A percentile compares a stretch with the other conserved stretches of the same genome.
These are phyloP conservation scores for cucumber (Cucumis sativus) DNA, from an alignment of 306 rosid species.

Conservation along the genomic window Cucumber_9930_V3 NC_026656.2:2273001-2273500, in stretches of 20 bases:
- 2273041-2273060: too few relatives aligned
- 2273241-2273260: not conserved
- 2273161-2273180: too few relatives aligned
- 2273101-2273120: too few relatives aligned
- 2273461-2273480: constrained; percentile 70
- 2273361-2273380: not conserved
- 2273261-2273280: not conserved
- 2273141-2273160: too few relatives aligned
- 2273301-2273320: not conserved
- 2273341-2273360: not conserved
- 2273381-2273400: constrained; percentile 50
- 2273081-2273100: too few relatives aligned
- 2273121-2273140: too few relatives aligned
- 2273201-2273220: too few relatives aligned
- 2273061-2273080: too few relatives aligned
- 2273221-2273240: not conserved
- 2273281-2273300: not conserved
- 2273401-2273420: constrained; percentile 37
- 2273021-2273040: not conserved
- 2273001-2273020: not conserved
- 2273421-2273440: constrained; percentile 48
- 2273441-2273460: constrained; percentile 87
- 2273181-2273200: too few relatives aligned
- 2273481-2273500: constrained; percentile 44
- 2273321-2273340: not conserved